Base-by-base conservation (phyloP, 805 yeast species). In the Vanderwaltozyma yarrowii region DNA sequence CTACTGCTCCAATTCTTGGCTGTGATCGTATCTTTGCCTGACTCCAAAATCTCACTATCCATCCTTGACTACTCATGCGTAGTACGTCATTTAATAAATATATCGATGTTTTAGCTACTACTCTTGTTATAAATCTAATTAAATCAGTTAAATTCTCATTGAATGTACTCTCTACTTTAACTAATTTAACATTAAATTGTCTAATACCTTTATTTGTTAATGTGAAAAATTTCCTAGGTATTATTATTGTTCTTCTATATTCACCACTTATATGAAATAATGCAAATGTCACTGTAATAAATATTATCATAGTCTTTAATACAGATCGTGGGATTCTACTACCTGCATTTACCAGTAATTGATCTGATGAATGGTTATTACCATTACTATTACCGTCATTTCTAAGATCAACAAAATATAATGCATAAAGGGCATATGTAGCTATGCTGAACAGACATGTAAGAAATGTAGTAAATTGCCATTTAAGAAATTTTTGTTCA, bases 201-300 rank as follows among this genome's bases (percentile, higher is more conserved):
- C 96, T 64, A 19, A 89, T 64, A 0, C 96, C 96, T 55, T 85
- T 86, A 59, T 92, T 92, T 7, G 96, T 77, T n/a, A 80, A 74
- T 1, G 77, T 65, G 39, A 92, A 64, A 54, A 87, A 89, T 52
- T 75, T 71, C 43, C 94, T 71, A 2, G 96, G 95, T 30, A 78
- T 65, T 13, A 83, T 80, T 38, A 89, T 83, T 0, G 95, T 85
- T 43, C 92, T 74, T 41, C 74, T 74, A 59, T 89, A 92, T 61
- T 87, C 92, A 1, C 98, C 98, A 18, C 94, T 80, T 26, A 89
- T 60, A 51, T 82, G 87, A 60, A 85, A 89, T 31, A 89, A 65
- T 19, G 76, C 69, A 39, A 87, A 61, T 0, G 95, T 82, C 15
- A 88, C 52, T 77, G 62, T 16, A 70, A 51, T 43, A 16, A 46